These are phyloP conservation scores for Zygosaccharomyces bisporus DNA, from an alignment of 805 yeast genomes.

Conservation along the genomic window DNA sequence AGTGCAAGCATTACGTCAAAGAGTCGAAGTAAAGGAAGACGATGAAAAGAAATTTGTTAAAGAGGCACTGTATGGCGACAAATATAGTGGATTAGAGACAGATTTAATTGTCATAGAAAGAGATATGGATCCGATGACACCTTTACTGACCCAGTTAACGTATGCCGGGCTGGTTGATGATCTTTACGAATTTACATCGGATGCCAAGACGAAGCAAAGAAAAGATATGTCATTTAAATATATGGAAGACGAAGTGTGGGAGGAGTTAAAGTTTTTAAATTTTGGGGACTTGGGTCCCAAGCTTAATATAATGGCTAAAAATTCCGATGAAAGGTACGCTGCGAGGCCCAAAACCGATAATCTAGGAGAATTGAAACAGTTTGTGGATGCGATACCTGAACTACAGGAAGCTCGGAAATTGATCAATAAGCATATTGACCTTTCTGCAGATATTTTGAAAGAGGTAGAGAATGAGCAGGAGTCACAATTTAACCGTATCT, in stretches of 20 bases:
- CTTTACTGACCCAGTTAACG: conserved; percentile 70
- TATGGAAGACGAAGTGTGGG: conserved; percentile 32
- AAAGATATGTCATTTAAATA: conserved; percentile 19
- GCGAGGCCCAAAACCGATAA: conserved; percentile 53
- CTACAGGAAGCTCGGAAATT: conserved; percentile 65
- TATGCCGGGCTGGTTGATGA: conserved; percentile 84
- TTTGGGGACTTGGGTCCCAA: conserved; percentile 76
- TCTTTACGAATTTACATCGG: conserved; percentile 48
- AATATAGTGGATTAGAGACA: conserved; percentile 45
- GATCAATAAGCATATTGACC: conserved; percentile 65
- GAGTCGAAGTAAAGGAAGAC: conserved; percentile 13
- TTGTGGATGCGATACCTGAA: conserved; percentile 66
- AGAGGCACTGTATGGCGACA: conserved; percentile 33
- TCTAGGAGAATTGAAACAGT: conserved; percentile 60
- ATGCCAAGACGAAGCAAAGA: conserved; percentile 31
- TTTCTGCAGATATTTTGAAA: conserved; percentile 63
- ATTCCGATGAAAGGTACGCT: conserved; percentile 66
- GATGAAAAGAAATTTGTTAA: conserved; percentile 23
- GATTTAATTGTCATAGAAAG: conserved; percentile 81
- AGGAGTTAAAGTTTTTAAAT: conserved; percentile 56
- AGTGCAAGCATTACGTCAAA: conserved; percentile 19
- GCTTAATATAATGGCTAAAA: conserved; percentile 66
- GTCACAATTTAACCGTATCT: conserved; percentile 41
- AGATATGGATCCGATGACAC: conserved; percentile 66
- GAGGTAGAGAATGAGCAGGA: conserved; percentile 37